Conservation (phyloP, 495 filamentous ascomycete species). For the Xylaria castorea region DNA sequence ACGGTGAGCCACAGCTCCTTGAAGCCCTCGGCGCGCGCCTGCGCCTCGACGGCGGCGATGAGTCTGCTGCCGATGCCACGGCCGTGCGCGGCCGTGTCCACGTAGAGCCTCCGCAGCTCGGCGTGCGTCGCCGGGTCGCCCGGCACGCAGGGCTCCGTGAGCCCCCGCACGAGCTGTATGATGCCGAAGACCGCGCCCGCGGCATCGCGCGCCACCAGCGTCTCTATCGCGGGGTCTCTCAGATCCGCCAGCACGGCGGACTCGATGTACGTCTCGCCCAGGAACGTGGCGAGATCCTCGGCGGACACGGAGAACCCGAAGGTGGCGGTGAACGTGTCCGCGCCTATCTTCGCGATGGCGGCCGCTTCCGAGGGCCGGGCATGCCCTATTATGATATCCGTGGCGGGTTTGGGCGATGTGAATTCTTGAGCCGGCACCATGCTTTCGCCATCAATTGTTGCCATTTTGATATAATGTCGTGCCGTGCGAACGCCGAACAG, state of each 20-base stretch:
- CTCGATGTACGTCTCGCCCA: slow-evolving; percentile 38
- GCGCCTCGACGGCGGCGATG: slow-evolving; percentile 37
- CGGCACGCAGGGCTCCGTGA: slow-evolving; percentile 41
- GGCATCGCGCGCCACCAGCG: slow-evolving; percentile 35
- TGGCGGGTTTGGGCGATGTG: slow-evolving; percentile 4
- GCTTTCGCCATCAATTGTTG: slow-evolving; percentile 14
- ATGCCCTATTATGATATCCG: slow-evolving; percentile 37
- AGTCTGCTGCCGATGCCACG: slow-evolving; percentile 44
- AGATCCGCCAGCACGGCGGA: slow-evolving; percentile 39
- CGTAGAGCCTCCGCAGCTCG: slow-evolving; percentile 51
- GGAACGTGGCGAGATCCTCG: slow-evolving; percentile 43
- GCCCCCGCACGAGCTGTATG: slow-evolving; percentile 42
- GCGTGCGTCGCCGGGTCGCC: slow-evolving; percentile 34
- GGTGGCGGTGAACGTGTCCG: slow-evolving; percentile 41
- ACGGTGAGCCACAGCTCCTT: slow-evolving; percentile 50
- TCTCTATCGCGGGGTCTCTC: slow-evolving; percentile 38
- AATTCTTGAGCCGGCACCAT: slow-evolving; percentile 3
- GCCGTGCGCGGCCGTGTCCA: slow-evolving; percentile 42
- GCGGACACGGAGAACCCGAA: slow-evolving; percentile 46
- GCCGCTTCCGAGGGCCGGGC: slow-evolving; percentile 42
- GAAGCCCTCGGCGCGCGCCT: slow-evolving; percentile 45
- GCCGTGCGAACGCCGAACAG: neutral
- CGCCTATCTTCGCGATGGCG: slow-evolving; percentile 44
- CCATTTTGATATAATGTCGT: slow-evolving; percentile 3
- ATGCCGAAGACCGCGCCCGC: slow-evolving; percentile 42